Conservation (phyloP, 2,329 filamentous ascomycete genomes). For the Gaeumannomyces sp. region DNA sequence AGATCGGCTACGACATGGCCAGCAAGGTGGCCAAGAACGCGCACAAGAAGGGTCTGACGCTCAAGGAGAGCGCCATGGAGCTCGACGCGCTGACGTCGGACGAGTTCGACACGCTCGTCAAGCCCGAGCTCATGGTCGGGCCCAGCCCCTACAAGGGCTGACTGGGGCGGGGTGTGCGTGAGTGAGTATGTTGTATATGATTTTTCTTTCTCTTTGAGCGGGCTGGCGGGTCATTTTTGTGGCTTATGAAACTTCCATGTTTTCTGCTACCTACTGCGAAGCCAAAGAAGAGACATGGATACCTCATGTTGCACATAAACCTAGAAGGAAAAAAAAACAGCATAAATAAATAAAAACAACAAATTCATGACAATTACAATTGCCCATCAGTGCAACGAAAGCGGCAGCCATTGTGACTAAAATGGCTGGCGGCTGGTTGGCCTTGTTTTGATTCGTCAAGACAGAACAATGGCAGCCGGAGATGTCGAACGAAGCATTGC, state of each 20-base stretch:
- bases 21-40: conserved; percentile 97
- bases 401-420: neutral
- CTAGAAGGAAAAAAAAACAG: neutral
- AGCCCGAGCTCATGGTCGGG: conserved; percentile 90
- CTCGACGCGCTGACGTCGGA: conserved; percentile 80
- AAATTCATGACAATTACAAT: neutral
- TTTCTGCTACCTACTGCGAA: neutral
- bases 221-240: neutral
- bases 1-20: conserved; percentile 96
- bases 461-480: neutral
- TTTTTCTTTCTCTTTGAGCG: neutral
- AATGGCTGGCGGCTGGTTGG: no score
- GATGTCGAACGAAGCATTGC: neutral
- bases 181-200: neutral
- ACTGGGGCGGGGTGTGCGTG: neutral
- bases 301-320: neutral
- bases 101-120: conserved; percentile 85
- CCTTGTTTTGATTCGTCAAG: neutral
- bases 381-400: neutral
- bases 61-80: conserved; percentile 92
- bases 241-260: neutral
- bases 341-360: neutral
- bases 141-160: conserved; percentile 58
- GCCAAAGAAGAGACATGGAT: no score
- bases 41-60: conserved; percentile 92